These are phyloP conservation scores for Microstegium vimineum DNA, from an alignment of 176 grass and related monocot genomes.

Conservation along the genomic window DNA sequence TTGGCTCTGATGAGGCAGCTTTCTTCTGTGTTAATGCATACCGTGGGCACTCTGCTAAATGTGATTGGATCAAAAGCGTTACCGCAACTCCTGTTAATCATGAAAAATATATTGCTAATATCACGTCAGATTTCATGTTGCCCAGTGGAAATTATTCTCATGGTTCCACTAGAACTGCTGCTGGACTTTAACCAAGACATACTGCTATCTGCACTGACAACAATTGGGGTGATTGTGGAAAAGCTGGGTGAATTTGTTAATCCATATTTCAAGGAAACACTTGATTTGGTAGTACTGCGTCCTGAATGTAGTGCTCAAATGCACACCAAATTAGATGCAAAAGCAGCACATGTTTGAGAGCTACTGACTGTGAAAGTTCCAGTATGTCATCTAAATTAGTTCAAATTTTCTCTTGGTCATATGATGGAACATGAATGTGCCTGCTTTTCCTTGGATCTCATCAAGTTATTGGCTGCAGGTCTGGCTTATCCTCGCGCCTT, in stretches of 20 bases:
- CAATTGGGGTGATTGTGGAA: no score
- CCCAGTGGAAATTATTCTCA: slow-evolving; percentile 32
- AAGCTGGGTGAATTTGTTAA: slow-evolving; percentile 68
- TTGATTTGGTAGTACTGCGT: slow-evolving; percentile 73
- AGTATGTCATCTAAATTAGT: slow-evolving; percentile 49
- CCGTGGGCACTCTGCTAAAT: slow-evolving; percentile 59
- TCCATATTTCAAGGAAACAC: slow-evolving; percentile 69
- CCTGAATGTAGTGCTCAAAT: slow-evolving; percentile 49
- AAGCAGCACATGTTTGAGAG: slow-evolving; percentile 56
- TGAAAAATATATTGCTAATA: slow-evolving; percentile 68
- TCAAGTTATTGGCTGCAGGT: slow-evolving; percentile 49
- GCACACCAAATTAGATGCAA: slow-evolving; percentile 60
- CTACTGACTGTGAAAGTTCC: slow-evolving; percentile 73
- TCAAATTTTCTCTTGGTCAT: neutral
- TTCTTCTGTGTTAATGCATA: slow-evolving; percentile 60
- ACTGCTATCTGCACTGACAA: no score
- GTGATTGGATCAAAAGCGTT: slow-evolving; percentile 84
- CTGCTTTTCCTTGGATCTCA: slow-evolving; percentile 15
- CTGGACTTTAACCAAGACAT: neutral
- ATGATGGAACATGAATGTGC: neutral
- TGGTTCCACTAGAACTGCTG: slow-evolving; percentile 6
- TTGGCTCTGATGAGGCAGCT: slow-evolving; percentile 46
- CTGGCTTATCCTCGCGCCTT: slow-evolving; percentile 62
- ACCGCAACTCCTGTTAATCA: slow-evolving; percentile 59
- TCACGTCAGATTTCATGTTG: slow-evolving; percentile 54